Conservation (phyloP, 2,329 filamentous ascomycete genomes). For the Xylaria sp. region DNA sequence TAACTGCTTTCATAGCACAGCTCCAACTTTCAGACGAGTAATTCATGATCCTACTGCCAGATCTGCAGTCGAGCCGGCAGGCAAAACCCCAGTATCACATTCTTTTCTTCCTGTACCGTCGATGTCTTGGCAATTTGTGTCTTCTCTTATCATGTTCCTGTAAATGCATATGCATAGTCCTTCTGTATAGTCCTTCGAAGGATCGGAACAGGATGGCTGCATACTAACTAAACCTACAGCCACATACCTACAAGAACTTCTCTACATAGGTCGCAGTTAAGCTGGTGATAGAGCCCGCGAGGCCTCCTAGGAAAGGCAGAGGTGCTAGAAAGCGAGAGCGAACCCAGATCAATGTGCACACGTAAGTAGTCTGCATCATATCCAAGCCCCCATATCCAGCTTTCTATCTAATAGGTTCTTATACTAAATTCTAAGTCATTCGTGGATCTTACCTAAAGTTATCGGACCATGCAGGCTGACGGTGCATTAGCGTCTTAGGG, state of each 20-base stretch:
- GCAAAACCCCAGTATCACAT: background rate
- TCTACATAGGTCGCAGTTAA: background rate
- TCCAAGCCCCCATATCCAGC: background rate
- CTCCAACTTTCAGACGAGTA: background rate
- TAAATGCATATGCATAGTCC: background rate
- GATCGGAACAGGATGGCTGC: background rate
- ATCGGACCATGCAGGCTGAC: background rate
- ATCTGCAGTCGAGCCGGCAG: background rate
- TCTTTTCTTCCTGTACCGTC: background rate
- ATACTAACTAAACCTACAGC: background rate
- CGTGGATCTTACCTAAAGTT: background rate
- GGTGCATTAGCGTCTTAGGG: background rate
- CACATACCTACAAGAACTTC: background rate
- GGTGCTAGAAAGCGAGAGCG: slow-evolving; percentile 11
- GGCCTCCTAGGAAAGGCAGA: slow-evolving; percentile 12
- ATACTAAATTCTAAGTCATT: background rate
- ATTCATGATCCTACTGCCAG: background rate
- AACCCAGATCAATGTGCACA: background rate
- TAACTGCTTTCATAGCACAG: background rate
- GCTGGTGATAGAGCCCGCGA: background rate
- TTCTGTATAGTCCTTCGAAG: background rate
- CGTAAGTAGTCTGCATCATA: background rate
- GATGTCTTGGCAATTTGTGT: background rate
- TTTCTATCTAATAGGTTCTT: background rate
- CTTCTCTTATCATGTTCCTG: background rate